Evolutionary conservation across 2,329 filamentous ascomycete genomes (phyloP).

Genomic region (Thermoascus crustaceus): DNA sequence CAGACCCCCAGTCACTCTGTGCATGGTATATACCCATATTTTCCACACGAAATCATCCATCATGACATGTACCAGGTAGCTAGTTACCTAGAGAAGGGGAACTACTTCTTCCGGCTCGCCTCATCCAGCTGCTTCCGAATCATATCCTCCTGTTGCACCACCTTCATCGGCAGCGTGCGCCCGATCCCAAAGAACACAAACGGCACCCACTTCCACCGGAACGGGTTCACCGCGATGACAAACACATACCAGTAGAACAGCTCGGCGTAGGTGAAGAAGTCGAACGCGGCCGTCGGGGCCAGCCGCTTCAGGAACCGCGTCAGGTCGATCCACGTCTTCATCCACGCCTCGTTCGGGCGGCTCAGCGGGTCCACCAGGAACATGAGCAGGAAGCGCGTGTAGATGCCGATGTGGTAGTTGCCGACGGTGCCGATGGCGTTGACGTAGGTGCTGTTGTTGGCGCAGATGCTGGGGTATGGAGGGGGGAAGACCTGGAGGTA

Average conservation of each 20-base stretch:
- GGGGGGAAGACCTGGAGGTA: conserved; percentile 83
- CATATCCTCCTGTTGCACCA: conserved; percentile 59
- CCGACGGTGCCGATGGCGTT: conserved; percentile 74
- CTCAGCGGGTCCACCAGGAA: conserved; percentile 73
- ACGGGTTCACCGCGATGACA: conserved; percentile 70
- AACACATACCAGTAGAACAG: conserved; percentile 80
- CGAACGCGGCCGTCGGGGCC: conserved; percentile 68
- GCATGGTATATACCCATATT: no score
- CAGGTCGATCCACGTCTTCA: conserved; percentile 82
- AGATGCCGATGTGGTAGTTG: conserved; percentile 86
- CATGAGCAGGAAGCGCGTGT: conserved; percentile 78
- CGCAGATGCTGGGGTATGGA: conserved; percentile 61
- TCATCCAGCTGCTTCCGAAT: conserved; percentile 27
- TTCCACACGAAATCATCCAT: no score
- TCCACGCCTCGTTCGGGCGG: conserved; percentile 62
- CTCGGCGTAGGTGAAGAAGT: conserved; percentile 85
- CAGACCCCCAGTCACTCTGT: no score
- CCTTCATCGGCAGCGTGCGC: conserved; percentile 52
- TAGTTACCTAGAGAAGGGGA: no score
- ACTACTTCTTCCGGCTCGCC: not conserved
- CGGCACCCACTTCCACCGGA: conserved; percentile 80
- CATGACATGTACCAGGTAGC: no score
- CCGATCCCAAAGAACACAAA: conserved; percentile 77
- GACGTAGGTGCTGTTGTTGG: conserved; percentile 77
- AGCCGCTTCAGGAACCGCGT: conserved; percentile 61